Evolutionary conservation across 257 asterid genomes (phyloP).

Genomic region (Solanum pinnatisectum): DNA sequence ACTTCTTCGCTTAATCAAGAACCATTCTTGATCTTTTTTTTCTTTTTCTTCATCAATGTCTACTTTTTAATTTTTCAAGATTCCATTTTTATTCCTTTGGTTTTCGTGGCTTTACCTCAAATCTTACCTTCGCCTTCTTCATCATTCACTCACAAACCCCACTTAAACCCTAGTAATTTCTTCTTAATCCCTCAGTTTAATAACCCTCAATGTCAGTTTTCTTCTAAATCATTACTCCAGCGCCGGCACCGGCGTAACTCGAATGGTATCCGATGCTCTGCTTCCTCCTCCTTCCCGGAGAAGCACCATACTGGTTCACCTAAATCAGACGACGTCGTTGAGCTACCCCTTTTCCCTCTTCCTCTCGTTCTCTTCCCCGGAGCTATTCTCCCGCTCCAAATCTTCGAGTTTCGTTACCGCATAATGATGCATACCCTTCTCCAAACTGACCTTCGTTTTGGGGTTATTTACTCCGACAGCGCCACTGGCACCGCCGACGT

Average conservation of each 20-base stretch:
- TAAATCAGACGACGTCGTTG: constrained; percentile 62
- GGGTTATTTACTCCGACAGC: constrained; percentile 84
- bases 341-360: constrained; percentile 90
- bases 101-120: constrained; percentile 70
- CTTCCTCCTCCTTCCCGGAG: constrained; percentile 85
- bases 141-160: constrained; percentile 40
- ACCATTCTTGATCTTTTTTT: not conserved
- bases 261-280: constrained; percentile 49
- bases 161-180: constrained; percentile 22
- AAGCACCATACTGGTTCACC: constrained; percentile 57
- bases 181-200: constrained; percentile 10
- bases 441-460: constrained; percentile 94
- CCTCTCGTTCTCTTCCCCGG: constrained; percentile 97
- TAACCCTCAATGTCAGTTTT: constrained; percentile 3
- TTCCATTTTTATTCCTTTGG: not conserved
- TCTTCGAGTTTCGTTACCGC: constrained; percentile 93
- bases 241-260: constrained; percentile 33
- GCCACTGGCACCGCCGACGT: constrained; percentile 78
- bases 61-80: not conserved
- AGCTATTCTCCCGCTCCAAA: constrained; percentile 76
- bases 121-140: constrained; percentile 51
- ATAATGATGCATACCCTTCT: constrained; percentile 98
- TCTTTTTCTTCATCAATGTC: not conserved
- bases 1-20: not conserved
- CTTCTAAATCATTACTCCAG: constrained; percentile 8